Evolutionary conservation across 1,284 basidiomycete species (phyloP), one percentile per base, ranked within the genome.

Genomic region (Cryptococcus floricola): DNA sequence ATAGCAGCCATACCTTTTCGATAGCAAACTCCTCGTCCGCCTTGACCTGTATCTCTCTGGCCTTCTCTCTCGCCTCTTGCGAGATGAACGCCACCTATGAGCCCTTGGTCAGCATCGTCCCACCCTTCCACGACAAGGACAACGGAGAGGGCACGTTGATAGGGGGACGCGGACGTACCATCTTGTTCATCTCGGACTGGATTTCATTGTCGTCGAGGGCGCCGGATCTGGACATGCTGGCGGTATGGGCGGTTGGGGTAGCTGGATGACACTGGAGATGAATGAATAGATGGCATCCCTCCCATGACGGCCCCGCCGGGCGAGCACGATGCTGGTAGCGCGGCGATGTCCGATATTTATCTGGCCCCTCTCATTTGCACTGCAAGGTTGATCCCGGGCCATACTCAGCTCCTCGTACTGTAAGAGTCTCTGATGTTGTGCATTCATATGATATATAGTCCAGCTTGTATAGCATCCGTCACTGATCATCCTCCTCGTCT

Each of bases 151-250:
- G 31, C 31, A 34, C 31, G 31, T 34, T 34, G 31, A 34, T 7
- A 5, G 31, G 31, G 10, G 31, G 19, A 31, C 31, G 31, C 31
- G 31, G 31, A 75, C 82, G 56, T 51, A 92, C 94, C 94, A 98
- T 97, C 86, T 98, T 98, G 82, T 93, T 96, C 91, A 97, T 92
- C 83, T 98, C 94, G 69, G 81, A 88, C 73, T 93, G 82, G 39
- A 98, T 94, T 80, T 98, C 94, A 70, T 95, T 92, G 73, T 98
- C 95, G 74, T 94, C 95, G 64, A 97, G 81, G 23, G 92, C 85
- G 50, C 80, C 76, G 58, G 78, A 70, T 52, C 74, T 66, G 7
- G 76, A 76, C 74, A 77, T 76, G 53, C 39, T 76, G 67, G 54
- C 16, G 19, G 41, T 42, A 25, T 25, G 12, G 12, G 42, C 14